Percentiles rank a stretch among this genome's conserved stretches.
phyloP scores from a whole-genome alignment of 768 basidiomycete genomes.

The Cystofilobasidium bisporidii region DNA sequence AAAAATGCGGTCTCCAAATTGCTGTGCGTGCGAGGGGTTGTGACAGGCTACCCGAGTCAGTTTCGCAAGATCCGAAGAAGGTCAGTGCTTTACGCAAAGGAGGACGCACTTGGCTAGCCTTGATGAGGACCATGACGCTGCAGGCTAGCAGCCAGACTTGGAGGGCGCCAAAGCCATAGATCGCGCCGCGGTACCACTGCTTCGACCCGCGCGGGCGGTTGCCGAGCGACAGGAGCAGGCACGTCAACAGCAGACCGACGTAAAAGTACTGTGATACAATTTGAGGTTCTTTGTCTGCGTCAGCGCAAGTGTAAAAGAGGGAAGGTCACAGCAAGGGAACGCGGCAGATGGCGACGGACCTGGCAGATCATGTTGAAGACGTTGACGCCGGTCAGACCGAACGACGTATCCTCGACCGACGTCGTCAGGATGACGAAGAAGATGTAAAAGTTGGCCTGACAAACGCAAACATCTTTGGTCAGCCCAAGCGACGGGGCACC shows the following conservation, averaged over 20 bases:
- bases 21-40: constrained; percentile 43
- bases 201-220: constrained; percentile 83
- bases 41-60: no score
- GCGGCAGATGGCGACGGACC: constrained; percentile 58
- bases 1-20: constrained; percentile 54
- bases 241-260: constrained; percentile 68
- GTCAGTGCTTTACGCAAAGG: not conserved
- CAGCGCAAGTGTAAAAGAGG: not conserved
- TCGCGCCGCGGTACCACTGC: constrained; percentile 75
- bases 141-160: constrained; percentile 53
- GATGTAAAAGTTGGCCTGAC: constrained; percentile 48
- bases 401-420: constrained; percentile 51
- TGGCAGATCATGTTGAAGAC: constrained; percentile 79
- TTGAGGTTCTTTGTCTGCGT: no score
- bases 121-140: constrained; percentile 4
- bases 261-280: constrained; percentile 47
- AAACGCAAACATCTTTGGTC: not conserved
- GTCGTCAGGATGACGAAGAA: constrained; percentile 60
- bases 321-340: not conserved
- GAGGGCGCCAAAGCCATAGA: constrained; percentile 54
- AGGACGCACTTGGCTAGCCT: not conserved
- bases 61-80: no score
- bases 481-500: not conserved
- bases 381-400: constrained; percentile 46
- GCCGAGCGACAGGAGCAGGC: constrained; percentile 77